Base-by-base conservation (phyloP, 768 basidiomycete species). In the Plicaturopsis crispa region DNA sequence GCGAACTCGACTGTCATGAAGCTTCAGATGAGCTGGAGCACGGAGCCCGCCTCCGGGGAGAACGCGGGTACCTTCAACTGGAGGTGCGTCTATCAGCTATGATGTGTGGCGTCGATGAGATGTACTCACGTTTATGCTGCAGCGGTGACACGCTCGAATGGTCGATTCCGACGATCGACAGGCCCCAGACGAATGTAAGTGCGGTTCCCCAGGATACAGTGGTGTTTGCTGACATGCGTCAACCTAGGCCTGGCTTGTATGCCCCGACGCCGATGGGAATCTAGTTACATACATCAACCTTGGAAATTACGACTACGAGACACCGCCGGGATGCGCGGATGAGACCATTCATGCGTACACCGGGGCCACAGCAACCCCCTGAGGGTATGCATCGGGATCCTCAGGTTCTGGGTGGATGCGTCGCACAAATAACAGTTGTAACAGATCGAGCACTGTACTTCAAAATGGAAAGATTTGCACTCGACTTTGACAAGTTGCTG, bases 121-220 rank as follows among this genome's bases (percentile, higher is more conserved):
- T n/a, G n/a, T n/a, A n/a, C n/a, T n/a, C n/a, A n/a, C n/a, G n/a
- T n/a, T 79, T 78, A 50, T 57, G 60, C 22, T 79, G 67, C 55
- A 70, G 66, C 40, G 77, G 77, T 4, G 77, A 78, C 48, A 76
- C 73, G 8, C 57, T 79, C 26, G 68, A 73, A 46, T 79, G 77
- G 77, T 71, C 63, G 40, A 66, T 57, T 44, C 63, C 74, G 4
- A 54, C 62, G 28, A 67, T 78, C 39, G 51, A 55, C 31, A 54
- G 77, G 31, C 74, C 73, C 5, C 73, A 75, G 58, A 55, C 54
- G 36, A 76, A 76, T 44, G 72, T 73, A 37, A 49, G 70, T 56
- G 2, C 23, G 12, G 28, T 7, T 26, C 39, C 11, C 23, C 16
- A 14, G 16, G n/a, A 5, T 22, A 31, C 19, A 22, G 19, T 23